Evolutionary conservation across 345 rosid species (phyloP).

Genomic region (Abelmoschus esculentus): DNA sequence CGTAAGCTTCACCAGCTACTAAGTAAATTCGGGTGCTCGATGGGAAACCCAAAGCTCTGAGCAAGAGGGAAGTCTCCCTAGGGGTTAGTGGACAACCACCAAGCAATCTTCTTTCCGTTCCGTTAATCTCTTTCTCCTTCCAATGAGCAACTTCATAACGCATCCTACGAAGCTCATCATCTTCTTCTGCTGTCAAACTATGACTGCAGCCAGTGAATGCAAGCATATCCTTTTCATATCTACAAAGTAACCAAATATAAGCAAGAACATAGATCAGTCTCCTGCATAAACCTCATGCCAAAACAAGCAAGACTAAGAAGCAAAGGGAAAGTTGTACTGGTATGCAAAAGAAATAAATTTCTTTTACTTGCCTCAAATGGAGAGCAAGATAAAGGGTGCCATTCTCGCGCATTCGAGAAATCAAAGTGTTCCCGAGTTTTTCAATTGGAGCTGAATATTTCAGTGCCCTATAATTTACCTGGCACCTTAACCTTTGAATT

Average conservation of each 20-base stretch:
- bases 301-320: not conserved
- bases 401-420: slow-evolving; percentile 64
- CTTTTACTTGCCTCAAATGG: slow-evolving; percentile 63
- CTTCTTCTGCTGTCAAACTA: slow-evolving; percentile 70
- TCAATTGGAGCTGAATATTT: slow-evolving; percentile 78
- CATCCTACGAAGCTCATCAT: slow-evolving; percentile 68
- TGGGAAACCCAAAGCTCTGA: slow-evolving; percentile 71
- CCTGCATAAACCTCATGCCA: not conserved
- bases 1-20: slow-evolving; percentile 95
- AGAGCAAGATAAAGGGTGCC: slow-evolving; percentile 86
- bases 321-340: not conserved
- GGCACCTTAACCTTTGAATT: slow-evolving; percentile 84
- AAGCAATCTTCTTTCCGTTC: slow-evolving; percentile 77
- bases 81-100: slow-evolving; percentile 96
- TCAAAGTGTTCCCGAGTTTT: slow-evolving; percentile 67
- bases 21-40: slow-evolving; percentile 76
- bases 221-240: slow-evolving; percentile 98
- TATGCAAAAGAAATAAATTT: not conserved
- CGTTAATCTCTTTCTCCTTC: slow-evolving; percentile 27
- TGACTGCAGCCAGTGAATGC: slow-evolving; percentile 97
- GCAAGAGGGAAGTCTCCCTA: slow-evolving; percentile 82
- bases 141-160: slow-evolving; percentile 49
- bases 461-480: slow-evolving; percentile 72
- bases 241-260: slow-evolving; percentile 16
- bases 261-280: not conserved